A percentile compares a stretch with the other conserved stretches of the same genome.
Evolutionary conservation across 345 rosid species (phyloP).

Genomic region (Ceriops tagal): DNA sequence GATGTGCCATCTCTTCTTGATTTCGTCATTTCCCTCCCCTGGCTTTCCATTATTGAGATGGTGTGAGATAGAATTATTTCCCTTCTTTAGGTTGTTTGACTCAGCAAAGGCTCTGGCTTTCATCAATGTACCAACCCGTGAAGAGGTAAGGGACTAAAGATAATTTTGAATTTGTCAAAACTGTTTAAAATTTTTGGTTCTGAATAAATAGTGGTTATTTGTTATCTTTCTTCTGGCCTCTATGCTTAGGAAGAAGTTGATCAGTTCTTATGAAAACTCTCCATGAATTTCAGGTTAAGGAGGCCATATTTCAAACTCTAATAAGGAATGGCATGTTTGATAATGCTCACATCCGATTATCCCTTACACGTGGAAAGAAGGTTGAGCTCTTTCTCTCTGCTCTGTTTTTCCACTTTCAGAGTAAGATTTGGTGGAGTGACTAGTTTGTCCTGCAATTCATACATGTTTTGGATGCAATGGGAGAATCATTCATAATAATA

Average conservation of each 20-base stretch:
- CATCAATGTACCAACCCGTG: constrained; percentile 63
- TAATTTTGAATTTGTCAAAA: constrained; percentile 5
- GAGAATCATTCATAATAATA: no score
- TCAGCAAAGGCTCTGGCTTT: constrained; percentile 92
- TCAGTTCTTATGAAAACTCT: constrained; percentile 8
- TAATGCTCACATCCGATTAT: constrained; percentile 74
- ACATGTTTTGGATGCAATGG: no score
- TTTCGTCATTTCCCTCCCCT: no score
- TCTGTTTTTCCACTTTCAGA: neutral
- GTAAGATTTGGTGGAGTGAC: no score
- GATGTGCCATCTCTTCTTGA: no score
- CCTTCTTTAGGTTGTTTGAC: constrained; percentile 60
- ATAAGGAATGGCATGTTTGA: constrained; percentile 82
- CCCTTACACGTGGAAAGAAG: constrained; percentile 89
- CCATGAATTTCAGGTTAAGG: constrained; percentile 52
- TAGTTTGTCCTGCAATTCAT: no score
- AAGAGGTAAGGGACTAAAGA: constrained; percentile 47
- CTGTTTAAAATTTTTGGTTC: neutral
- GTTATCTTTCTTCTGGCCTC: neutral
- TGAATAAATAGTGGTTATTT: neutral
- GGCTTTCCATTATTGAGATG: neutral
- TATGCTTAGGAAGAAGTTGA: neutral
- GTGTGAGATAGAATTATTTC: constrained; percentile 15
- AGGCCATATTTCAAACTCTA: constrained; percentile 77
- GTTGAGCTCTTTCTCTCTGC: constrained; percentile 22